These are phyloP conservation scores for Leccinellum rugosiceps DNA, from an alignment of 768 basidiomycete species.

Conservation along the genomic window DNA sequence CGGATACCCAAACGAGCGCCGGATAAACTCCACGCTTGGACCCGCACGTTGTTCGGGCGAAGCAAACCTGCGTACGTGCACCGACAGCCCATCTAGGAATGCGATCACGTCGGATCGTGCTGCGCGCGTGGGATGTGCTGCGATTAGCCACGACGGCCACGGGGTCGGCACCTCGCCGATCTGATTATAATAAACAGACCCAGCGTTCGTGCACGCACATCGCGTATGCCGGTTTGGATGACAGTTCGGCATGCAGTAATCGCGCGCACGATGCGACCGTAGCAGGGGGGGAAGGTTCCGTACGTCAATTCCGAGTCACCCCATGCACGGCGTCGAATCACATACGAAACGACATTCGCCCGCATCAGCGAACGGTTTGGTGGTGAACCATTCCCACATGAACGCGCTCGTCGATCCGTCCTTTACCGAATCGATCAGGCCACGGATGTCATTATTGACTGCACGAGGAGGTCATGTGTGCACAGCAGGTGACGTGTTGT, in stretches of 20 bases:
- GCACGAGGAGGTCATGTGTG: neutral
- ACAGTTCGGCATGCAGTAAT: neutral
- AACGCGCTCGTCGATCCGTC: slow-evolving; percentile 85
- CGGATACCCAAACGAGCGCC: slow-evolving; percentile 74
- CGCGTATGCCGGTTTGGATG: neutral
- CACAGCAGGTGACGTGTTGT: neutral
- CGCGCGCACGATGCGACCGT: neutral
- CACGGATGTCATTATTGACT: slow-evolving; percentile 82
- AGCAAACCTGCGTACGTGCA: slow-evolving; percentile 65
- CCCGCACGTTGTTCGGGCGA: slow-evolving; percentile 52
- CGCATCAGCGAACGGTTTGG: slow-evolving; percentile 74
- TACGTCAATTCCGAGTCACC: neutral
- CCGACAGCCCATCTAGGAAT: slow-evolving; percentile 66
- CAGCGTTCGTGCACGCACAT: neutral
- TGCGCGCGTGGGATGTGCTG: slow-evolving; percentile 72
- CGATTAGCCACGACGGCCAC: slow-evolving; percentile 97
- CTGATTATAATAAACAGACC: slow-evolving; percentile 33
- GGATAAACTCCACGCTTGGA: slow-evolving; percentile 72
- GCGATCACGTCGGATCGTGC: slow-evolving; percentile 42
- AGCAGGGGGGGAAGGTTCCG: neutral
- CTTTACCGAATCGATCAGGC: slow-evolving; percentile 84
- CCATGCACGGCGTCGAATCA: neutral
- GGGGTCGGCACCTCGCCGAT: slow-evolving; percentile 87
- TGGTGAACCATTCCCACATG: slow-evolving; percentile 96
- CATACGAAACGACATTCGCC: slow-evolving; percentile 83